A percentile compares a stretch with the other conserved stretches of the same genome.
Conservation (phyloP, 139 green algal genomes). For the Astrephomene gubernaculifera region DNA sequence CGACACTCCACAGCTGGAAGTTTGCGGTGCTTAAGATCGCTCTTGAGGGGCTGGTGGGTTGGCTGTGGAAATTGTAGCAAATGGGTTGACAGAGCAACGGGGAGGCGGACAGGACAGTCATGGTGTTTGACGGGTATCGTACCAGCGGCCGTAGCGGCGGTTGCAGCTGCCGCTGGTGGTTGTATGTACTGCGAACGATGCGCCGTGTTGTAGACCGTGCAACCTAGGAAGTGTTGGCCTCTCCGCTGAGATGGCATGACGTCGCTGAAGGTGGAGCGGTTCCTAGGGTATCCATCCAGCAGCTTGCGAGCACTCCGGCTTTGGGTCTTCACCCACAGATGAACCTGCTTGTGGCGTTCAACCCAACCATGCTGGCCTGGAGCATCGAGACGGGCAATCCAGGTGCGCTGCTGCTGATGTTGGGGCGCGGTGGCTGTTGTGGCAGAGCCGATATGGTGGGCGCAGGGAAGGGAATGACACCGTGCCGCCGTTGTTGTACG, state of each 20-base stretch:
- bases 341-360: not conserved
- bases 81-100: not conserved
- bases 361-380: not conserved
- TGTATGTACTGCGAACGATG: not conserved
- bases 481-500: no score
- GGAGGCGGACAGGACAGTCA: not conserved
- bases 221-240: not conserved
- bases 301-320: no score
- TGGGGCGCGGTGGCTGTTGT: no score
- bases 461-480: no score
- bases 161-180: not conserved
- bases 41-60: constrained; percentile 12
- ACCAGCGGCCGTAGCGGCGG: no score
- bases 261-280: no score
- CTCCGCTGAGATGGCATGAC: no score
- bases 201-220: not conserved
- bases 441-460: no score
- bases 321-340: not conserved
- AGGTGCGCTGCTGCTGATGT: no score
- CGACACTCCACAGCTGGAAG: not conserved
- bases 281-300: no score
- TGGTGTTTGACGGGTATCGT: not conserved
- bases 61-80: not conserved
- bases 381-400: not conserved
- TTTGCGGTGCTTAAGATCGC: not conserved